A percentile compares a stretch with the other conserved stretches of the same genome.
Conservation (phyloP, 2,329 filamentous ascomycete genomes). For the Monosporascus sp. region DNA sequence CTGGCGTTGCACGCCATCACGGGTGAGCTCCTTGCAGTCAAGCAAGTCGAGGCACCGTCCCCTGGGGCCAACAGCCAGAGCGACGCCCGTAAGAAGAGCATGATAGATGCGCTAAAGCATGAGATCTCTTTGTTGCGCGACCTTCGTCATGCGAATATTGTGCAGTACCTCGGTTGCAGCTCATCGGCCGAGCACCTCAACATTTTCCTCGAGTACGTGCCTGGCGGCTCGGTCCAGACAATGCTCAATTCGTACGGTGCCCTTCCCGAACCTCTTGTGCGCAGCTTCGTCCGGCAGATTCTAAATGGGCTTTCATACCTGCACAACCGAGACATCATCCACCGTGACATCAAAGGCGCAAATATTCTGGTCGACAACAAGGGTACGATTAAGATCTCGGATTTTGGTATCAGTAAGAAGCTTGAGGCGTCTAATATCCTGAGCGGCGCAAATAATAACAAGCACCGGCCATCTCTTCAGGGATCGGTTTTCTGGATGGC, state of each 20-base stretch:
- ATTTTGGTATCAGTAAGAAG: constrained; percentile 98
- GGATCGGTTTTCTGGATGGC: constrained; percentile 99
- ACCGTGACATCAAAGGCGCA: constrained; percentile 97
- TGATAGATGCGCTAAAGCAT: constrained; percentile 95
- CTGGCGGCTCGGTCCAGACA: constrained; percentile 92
- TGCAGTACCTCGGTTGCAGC: constrained; percentile 94
- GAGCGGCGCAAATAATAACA: constrained; percentile 60
- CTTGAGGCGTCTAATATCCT: constrained; percentile 87
- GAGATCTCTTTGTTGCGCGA: constrained; percentile 93
- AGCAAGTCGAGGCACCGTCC: constrained; percentile 89
- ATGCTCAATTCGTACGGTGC: constrained; percentile 99
- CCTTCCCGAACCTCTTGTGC: constrained; percentile 84
- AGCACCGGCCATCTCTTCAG: constrained; percentile 75
- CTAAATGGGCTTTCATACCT: constrained; percentile 88
- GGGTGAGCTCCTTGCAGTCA: constrained; percentile 94
- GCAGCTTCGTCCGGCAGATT: constrained; percentile 96
- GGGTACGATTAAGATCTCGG: constrained; percentile 97
- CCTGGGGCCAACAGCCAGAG: constrained; percentile 72
- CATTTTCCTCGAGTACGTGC: constrained; percentile 99
- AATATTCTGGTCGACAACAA: constrained; percentile 99
- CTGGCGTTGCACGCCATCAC: constrained; percentile 92
- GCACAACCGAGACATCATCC: constrained; percentile 92
- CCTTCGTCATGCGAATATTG: constrained; percentile 92
- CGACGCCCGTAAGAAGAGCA: constrained; percentile 90
- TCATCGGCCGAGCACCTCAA: constrained; percentile 89